These are phyloP conservation scores for Mycena capillaripes DNA, from an alignment of 768 basidiomycete species.

Conservation along the genomic window DNA sequence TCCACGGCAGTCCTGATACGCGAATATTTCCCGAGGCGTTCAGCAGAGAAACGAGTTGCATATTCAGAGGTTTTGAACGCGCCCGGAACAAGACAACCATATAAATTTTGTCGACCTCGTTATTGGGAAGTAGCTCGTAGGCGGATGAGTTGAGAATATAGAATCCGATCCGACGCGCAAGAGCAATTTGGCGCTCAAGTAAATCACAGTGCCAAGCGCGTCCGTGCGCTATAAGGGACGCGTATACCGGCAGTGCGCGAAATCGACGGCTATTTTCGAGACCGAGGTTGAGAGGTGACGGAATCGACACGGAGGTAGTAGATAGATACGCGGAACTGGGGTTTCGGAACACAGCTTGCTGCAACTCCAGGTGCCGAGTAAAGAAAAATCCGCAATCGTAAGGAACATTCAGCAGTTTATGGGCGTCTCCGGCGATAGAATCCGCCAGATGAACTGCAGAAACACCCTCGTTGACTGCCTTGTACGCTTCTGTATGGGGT, in stretches of 20 bases:
- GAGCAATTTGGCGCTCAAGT: slow-evolving; percentile 31
- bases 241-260: slow-evolving; percentile 34
- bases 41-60: slow-evolving; percentile 20
- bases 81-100: slow-evolving; percentile 37
- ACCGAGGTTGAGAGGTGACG: slow-evolving; percentile 33
- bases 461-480: slow-evolving; percentile 15
- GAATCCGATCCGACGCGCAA: slow-evolving; percentile 29
- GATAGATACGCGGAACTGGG: slow-evolving; percentile 31
- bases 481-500: slow-evolving; percentile 19
- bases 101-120: slow-evolving; percentile 23
- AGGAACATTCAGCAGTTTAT: slow-evolving; percentile 32
- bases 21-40: slow-evolving; percentile 26
- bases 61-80: slow-evolving; percentile 23
- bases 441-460: slow-evolving; percentile 23
- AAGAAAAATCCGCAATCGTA: slow-evolving; percentile 38
- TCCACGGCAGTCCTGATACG: slow-evolving; percentile 29
- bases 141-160: slow-evolving; percentile 29
- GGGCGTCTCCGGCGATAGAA: slow-evolving; percentile 33
- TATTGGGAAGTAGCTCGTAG: slow-evolving; percentile 32
- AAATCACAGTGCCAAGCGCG: slow-evolving; percentile 30
- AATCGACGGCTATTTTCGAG: slow-evolving; percentile 36
- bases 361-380: slow-evolving; percentile 18
- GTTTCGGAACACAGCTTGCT: slow-evolving; percentile 30
- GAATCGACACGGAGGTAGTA: slow-evolving; percentile 2
- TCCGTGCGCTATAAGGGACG: slow-evolving; percentile 31